A percentile compares a stretch with the other conserved stretches of the same genome.
Evolutionary conservation across 345 rosid genomes (phyloP).

Genomic region (Eucalyptus curtisii): DNA sequence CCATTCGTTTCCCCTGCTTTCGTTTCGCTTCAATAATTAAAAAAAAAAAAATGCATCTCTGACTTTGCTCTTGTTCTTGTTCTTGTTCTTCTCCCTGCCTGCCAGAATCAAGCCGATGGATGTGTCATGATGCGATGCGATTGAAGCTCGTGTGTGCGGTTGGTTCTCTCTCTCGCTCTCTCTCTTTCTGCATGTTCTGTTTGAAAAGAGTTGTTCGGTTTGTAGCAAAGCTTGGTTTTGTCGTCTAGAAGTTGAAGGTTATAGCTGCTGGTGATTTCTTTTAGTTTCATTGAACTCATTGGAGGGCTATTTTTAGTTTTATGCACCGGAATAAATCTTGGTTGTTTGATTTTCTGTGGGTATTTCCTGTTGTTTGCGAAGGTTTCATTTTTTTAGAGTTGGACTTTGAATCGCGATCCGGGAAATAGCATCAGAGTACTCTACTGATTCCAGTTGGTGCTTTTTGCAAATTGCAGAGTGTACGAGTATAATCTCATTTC

Average conservation of each 20-base stretch:
- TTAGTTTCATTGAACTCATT: neutral
- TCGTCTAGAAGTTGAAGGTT: neutral
- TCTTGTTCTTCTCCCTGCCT: neutral
- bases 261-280: neutral
- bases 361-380: neutral
- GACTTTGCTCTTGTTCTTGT: neutral
- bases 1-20: neutral
- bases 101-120: neutral
- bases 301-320: neutral
- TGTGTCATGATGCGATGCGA: neutral
- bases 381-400: neutral
- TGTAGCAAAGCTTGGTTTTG: neutral
- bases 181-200: neutral
- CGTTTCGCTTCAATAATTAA: neutral
- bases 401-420: neutral
- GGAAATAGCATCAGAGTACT: neutral
- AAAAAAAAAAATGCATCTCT: neutral
- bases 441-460: neutral
- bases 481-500: neutral
- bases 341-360: neutral
- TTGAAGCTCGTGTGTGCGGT: neutral
- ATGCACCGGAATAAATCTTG: neutral
- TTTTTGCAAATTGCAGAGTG: neutral
- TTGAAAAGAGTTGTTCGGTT: neutral
- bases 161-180: neutral